Evolutionary conservation across 805 yeast genomes (phyloP).

Genomic region (Wickerhamomyces bovis): DNA sequence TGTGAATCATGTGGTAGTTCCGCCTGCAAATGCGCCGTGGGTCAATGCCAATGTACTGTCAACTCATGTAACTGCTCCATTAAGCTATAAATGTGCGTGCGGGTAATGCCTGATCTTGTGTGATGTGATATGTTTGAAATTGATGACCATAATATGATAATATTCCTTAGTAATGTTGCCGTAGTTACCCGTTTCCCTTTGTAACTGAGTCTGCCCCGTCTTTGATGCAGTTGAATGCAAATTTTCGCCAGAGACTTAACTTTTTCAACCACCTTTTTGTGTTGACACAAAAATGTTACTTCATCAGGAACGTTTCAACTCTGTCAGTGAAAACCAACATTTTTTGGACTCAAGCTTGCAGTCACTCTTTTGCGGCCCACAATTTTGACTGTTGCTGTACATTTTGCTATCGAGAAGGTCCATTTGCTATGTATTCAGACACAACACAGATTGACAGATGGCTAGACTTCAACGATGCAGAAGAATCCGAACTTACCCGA

Average conservation of each 20-base stretch:
- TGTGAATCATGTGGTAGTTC: slow-evolving; percentile 21
- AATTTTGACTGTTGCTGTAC: neutral
- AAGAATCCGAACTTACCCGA: slow-evolving; percentile 1
- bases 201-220: too few relatives aligned
- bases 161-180: neutral
- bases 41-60: slow-evolving; percentile 21
- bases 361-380: neutral
- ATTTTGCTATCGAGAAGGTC: neutral
- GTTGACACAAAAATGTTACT: neutral
- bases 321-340: neutral
- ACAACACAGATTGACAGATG: slow-evolving; percentile 5
- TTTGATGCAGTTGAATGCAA: neutral
- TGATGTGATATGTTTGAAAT: neutral
- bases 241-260: too few relatives aligned
- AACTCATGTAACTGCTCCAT: slow-evolving; percentile 19
- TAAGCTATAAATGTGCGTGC: slow-evolving; percentile 13
- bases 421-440: neutral
- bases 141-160: neutral
- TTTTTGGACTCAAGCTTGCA: neutral
- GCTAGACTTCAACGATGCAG: slow-evolving; percentile 7
- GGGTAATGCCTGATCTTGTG: neutral
- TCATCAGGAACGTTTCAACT: too few relatives aligned
- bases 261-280: neutral
- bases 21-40: slow-evolving; percentile 23
- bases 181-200: neutral